Conservation (phyloP, 1,139 yeast genomes). For the Citeromyces hawaiiensis region DNA sequence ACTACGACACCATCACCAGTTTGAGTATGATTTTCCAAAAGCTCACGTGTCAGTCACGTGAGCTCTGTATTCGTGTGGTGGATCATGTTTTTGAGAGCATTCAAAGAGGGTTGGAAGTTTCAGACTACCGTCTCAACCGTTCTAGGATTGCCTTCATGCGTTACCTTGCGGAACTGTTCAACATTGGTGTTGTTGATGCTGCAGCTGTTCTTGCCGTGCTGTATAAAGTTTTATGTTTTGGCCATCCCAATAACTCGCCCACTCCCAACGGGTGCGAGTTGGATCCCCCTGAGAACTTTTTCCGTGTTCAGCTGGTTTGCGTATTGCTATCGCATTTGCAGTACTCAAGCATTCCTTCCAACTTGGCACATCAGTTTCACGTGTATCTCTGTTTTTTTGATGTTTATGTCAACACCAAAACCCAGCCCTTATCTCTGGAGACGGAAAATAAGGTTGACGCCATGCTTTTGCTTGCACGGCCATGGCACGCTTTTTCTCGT, state of each 20-base stretch:
- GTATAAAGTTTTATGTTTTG: conserved; percentile 51
- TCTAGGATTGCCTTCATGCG: conserved; percentile 47
- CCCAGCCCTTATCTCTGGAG: conserved; percentile 54
- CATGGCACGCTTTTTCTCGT: conserved; percentile 9
- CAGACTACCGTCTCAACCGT: conserved; percentile 48
- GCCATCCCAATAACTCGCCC: conserved; percentile 56
- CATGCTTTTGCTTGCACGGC: conserved; percentile 18
- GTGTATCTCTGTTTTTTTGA: conserved; percentile 54
- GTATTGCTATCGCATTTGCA: conserved; percentile 17
- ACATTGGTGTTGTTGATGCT: conserved; percentile 31
- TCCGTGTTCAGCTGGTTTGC: conserved; percentile 48
- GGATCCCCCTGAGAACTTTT: conserved; percentile 60
- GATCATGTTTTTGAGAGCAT: conserved; percentile 60
- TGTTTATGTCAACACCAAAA: conserved; percentile 58
- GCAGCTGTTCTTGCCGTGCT: conserved; percentile 36
- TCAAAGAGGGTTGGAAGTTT: conserved; percentile 51
- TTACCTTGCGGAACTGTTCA: conserved; percentile 47
- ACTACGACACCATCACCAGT: conserved; percentile 36
- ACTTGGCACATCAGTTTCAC: conserved; percentile 20
- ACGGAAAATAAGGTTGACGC: conserved; percentile 38
- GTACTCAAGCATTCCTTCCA: conserved; percentile 4
- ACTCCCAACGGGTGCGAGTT: conserved; percentile 28
- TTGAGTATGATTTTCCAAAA: conserved; percentile 36
- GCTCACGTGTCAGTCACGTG: conserved; percentile 22
- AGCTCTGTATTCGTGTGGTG: conserved; percentile 29